Evolutionary conservation across 1,284 basidiomycete genomes (phyloP).

Genomic region (Tilletia indica): DNA sequence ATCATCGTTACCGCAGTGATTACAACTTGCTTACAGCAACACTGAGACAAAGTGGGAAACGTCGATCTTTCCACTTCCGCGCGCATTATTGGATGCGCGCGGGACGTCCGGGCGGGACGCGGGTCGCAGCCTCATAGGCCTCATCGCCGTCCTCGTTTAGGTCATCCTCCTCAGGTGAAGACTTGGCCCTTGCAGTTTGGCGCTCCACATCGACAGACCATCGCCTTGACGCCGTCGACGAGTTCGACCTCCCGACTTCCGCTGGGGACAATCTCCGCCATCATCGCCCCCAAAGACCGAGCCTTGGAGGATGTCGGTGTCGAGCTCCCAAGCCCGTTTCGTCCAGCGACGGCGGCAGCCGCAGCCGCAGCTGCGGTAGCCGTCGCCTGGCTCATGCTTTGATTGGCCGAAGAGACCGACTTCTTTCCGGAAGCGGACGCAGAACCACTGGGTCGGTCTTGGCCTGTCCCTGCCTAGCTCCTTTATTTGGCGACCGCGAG

Average conservation of each 20-base stretch:
- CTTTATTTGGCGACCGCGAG: background rate
- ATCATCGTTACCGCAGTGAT: too few relatives aligned
- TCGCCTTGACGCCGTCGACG: conserved; percentile 14
- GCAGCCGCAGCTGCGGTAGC: background rate
- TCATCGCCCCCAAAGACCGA: background rate
- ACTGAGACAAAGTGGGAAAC: too few relatives aligned
- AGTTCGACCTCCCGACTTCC: conserved; percentile 16
- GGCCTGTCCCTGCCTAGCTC: background rate
- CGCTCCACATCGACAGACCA: conserved; percentile 25
- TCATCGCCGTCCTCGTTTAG: background rate
- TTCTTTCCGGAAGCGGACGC: too few relatives aligned
- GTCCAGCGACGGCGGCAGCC: background rate
- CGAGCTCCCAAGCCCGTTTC: too few relatives aligned
- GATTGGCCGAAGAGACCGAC: too few relatives aligned
- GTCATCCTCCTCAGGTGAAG: conserved; percentile 15
- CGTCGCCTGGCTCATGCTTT: background rate
- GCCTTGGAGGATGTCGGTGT: background rate
- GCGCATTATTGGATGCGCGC: too few relatives aligned
- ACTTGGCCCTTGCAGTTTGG: conserved; percentile 20
- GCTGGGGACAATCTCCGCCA: conserved; percentile 12
- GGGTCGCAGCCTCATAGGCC: too few relatives aligned
- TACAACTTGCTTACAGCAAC: too few relatives aligned
- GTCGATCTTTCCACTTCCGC: too few relatives aligned
- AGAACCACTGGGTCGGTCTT: too few relatives aligned
- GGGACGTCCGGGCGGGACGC: too few relatives aligned